Evolutionary conservation across 805 yeast species (phyloP), one percentile per base, ranked within the genome.

Genomic region (Lachancea cidri): DNA sequence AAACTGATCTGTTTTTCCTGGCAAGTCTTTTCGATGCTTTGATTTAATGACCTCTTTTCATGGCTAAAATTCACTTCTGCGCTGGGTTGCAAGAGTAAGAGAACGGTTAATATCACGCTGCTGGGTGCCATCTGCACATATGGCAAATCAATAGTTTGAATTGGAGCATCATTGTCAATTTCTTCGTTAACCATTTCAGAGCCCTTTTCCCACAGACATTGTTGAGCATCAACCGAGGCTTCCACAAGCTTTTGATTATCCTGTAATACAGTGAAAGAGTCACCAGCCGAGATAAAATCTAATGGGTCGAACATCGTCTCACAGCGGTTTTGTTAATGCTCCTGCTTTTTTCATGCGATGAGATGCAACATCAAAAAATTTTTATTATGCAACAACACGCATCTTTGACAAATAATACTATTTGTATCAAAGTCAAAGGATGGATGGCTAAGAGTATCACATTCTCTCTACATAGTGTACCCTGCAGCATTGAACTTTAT

Each of bases 111-210:
- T 1, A 83, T 50, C 0, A 74, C 77, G 1, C 46, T 54, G 5
- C 57, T 56, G 1, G 85, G 76, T 0, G 86, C 81, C 15, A 60
- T 54, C 8, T 49, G 52, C 4, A 63, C 60, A 3, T 59, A 51
- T 0, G 93, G 91, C 2, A 83, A 60, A 52, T 84, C 91, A 4
- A 81, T 64, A 0, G 73, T 53, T 43, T 79, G 81, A 1, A 81
- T 48, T 0, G 73, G 71, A 1, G 46, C 53, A 18, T 51, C 60
- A 16, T 52, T 48, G 13, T 52, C 55, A 15, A 22, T 22, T 7
- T 22, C 27, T 7, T 22, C 27, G 27, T 7, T 22, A 7, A 22
- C n/a, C n/a, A n/a, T n/a, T n/a, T n/a, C n/a, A n/a, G n/a, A n/a
- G n/a, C n/a, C n/a, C n/a, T n/a, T n/a, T n/a, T n/a, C n/a, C n/a